phyloP scores from a whole-genome alignment of 2,329 filamentous ascomycete species.

The Mycosphaerella sp. region DNA sequence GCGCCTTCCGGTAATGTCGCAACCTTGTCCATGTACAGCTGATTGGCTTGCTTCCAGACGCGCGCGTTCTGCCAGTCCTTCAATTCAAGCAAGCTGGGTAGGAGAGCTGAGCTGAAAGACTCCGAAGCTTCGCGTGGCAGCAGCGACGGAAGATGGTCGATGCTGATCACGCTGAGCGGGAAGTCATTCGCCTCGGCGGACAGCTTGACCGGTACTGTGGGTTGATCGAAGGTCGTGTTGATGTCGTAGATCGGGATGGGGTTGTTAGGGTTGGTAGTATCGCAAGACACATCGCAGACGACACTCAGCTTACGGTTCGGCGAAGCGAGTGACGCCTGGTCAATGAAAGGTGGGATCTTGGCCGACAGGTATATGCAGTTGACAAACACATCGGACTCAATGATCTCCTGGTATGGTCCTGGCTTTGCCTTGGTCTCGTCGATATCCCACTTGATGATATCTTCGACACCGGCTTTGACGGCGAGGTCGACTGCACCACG shows the following conservation, averaged over 20 bases:
- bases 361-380: conserved; percentile 84
- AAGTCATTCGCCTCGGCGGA: conserved; percentile 45
- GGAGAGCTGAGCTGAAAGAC: conserved; percentile 69
- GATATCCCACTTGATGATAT: conserved; percentile 71
- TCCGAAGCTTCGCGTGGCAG: conserved; percentile 82
- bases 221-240: conserved; percentile 80
- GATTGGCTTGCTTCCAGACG: conserved; percentile 82
- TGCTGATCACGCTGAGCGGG: conserved; percentile 72
- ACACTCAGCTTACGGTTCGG: conserved; percentile 61
- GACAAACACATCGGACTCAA: conserved; percentile 49
- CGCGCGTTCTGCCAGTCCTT: conserved; percentile 65
- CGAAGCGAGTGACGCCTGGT: conserved; percentile 59
- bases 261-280: conserved; percentile 67
- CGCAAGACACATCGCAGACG: conserved; percentile 70
- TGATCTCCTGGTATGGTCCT: conserved; percentile 35
- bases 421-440: conserved; percentile 64
- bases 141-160: conserved; percentile 77
- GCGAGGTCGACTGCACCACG: conserved; percentile 77
- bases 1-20: conserved; percentile 52
- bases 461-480: conserved; percentile 64
- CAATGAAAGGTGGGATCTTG: conserved; percentile 76
- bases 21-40: conserved; percentile 78
- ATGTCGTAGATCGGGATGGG: conserved; percentile 74
- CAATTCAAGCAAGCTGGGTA: conserved; percentile 70
- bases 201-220: conserved; percentile 69